Base-by-base conservation (phyloP, 768 basidiomycete genomes). In the Lactarius vividus region DNA sequence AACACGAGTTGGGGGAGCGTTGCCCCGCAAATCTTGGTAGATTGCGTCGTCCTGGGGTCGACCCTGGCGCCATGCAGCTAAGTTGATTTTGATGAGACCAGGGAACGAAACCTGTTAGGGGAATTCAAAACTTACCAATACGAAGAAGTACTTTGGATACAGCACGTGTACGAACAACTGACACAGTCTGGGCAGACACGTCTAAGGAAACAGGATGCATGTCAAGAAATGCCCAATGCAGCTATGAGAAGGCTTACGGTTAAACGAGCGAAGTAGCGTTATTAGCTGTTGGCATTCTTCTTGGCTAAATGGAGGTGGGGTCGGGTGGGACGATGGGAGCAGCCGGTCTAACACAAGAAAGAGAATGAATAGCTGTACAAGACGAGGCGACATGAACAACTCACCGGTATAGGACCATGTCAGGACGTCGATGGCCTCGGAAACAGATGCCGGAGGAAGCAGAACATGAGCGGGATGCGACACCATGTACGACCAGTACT, bases 401-500 rank as follows among this genome's bases (percentile, higher is more conserved):
- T 35, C 65, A 87, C 88, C 88, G 3, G 91, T 88, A 76, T 88
- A 91, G 10, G 88, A 85, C 92, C 92, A 94, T 28, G 84, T 89
- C 68, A 94, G 77, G 0, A 84, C 84, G 61, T 93, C 89, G 71
- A 88, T 79, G 1, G 92, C 92, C 69, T 94, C 91, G 0, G 78
- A 75, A 57, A 82, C 82, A 11, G 88, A 86, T 52, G 79, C 81
- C 8, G 76, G 71, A 9, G 87, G 83, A 31, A 93, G 78, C 0
- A 81, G 72, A 9, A 80, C 77, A 73, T 94, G 92, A 0, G 88
- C 89, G 0, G 92, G 92, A 70, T 93, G 91, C 39, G 83, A 77
- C 74, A 92, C 88, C 76, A 94, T 82, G 72, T 87, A 94, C 7
- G 84, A 78, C 92, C 92, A 94, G 72, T 92, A 94, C 62, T 88